Evolutionary conservation across 345 rosid species (phyloP).

Genomic region (Gossypium raimondii): DNA sequence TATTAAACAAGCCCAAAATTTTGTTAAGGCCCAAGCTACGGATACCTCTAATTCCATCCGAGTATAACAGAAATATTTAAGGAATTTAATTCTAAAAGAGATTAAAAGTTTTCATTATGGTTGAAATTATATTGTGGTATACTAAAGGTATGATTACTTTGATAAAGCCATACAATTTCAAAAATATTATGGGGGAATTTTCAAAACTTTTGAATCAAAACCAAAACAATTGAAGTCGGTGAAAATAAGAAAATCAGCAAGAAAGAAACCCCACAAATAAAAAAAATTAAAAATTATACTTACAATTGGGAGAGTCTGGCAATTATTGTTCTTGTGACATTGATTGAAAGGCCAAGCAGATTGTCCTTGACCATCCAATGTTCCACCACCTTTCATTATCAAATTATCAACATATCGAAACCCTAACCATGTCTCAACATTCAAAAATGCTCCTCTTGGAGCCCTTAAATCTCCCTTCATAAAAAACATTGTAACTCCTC

Average conservation of each 20-base stretch:
- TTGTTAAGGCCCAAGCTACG: no score
- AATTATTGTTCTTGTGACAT: constrained; percentile 16
- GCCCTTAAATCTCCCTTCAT: constrained; percentile 44
- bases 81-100: no score
- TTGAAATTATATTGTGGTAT: no score
- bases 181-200: no score
- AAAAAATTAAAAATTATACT: not conserved
- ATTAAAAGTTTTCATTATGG: no score
- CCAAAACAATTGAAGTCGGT: not conserved
- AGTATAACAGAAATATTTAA: no score
- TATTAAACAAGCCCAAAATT: no score
- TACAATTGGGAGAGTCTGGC: constrained; percentile 24
- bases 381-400: constrained; percentile 46
- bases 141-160: no score
- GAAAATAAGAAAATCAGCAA: not conserved
- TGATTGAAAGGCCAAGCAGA: constrained; percentile 20
- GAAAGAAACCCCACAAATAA: no score
- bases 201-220: no score
- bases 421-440: constrained; percentile 40
- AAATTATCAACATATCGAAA: constrained; percentile 33
- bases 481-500: constrained; percentile 29
- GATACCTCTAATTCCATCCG: no score
- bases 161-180: no score
- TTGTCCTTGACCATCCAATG: constrained; percentile 59
- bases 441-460: constrained; percentile 23